These are phyloP conservation scores for Coleophoma eucalyptorum DNA, from an alignment of 2,329 filamentous ascomycete genomes.

Conservation along the genomic window DNA sequence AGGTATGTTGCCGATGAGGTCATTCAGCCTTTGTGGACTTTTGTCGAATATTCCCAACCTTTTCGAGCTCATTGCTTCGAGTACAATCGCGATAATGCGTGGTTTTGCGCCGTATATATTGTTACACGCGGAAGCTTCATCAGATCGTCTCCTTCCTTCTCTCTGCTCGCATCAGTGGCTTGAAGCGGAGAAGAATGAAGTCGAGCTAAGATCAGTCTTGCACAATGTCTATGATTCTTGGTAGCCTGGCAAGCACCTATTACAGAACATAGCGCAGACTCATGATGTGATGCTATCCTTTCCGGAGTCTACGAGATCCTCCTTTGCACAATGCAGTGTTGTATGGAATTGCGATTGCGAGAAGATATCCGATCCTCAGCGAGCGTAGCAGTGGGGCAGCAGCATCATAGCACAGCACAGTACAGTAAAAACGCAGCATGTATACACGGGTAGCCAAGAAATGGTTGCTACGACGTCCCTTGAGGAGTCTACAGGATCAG, in stretches of 20 bases:
- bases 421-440: not conserved
- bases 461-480: not conserved
- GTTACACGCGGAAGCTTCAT: conserved; percentile 17
- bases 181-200: conserved; percentile 41
- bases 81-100: too few relatives aligned
- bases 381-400: conserved; percentile 45
- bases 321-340: not conserved
- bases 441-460: not conserved
- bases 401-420: conserved; percentile 30
- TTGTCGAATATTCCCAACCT: conserved; percentile 47
- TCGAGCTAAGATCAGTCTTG: conserved; percentile 56
- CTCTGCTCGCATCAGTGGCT: conserved; percentile 19
- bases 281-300: conserved; percentile 7
- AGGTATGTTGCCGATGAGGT: conserved; percentile 99
- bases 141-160: conserved; percentile 36
- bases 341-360: not conserved
- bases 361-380: conserved; percentile 35
- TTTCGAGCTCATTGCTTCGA: too few relatives aligned
- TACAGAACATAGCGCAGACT: conserved; percentile 29
- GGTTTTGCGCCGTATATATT: too few relatives aligned
- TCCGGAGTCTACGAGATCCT: too few relatives aligned
- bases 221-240: conserved; percentile 36
- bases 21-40: conserved; percentile 62
- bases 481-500: not conserved
- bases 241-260: conserved; percentile 51